A percentile compares a stretch with the other conserved stretches of the same genome.
These are phyloP conservation scores for Eimeria sp. DNA, from an alignment of 169 alveolate species.

Conservation along the genomic window DNA sequence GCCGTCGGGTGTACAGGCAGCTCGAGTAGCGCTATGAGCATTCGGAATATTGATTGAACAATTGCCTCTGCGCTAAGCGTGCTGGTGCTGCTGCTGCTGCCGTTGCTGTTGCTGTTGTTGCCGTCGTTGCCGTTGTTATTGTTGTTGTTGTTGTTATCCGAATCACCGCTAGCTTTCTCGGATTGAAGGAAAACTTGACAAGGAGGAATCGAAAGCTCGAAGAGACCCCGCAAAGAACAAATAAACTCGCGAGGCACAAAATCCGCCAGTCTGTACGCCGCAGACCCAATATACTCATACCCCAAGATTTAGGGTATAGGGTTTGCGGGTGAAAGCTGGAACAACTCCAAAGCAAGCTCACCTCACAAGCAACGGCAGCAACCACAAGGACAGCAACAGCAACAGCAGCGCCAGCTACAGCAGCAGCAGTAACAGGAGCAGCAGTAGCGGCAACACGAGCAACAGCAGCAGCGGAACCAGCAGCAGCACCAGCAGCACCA, in stretches of 20 bases:
- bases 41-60: constrained; percentile 27
- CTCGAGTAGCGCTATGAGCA: constrained; percentile 55
- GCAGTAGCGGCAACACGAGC: neutral
- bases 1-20: constrained; percentile 23
- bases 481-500: neutral
- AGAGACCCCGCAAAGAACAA: neutral
- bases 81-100: constrained; percentile 79
- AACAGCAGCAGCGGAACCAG: constrained; percentile 18
- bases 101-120: constrained; percentile 21
- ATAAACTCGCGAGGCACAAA: neutral
- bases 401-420: neutral
- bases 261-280: neutral
- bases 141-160: neutral
- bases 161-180: neutral
- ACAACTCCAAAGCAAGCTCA: neutral
- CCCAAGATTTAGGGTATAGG: neutral
- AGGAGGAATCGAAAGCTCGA: constrained; percentile 39
- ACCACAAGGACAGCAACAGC: neutral
- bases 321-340: neutral
- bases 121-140: no score
- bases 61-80: constrained; percentile 64
- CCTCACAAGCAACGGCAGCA: neutral
- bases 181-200: constrained; percentile 17
- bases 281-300: neutral
- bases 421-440: neutral